Conservation (phyloP, 805 yeast genomes). For the Cyberlindnera japonica region DNA sequence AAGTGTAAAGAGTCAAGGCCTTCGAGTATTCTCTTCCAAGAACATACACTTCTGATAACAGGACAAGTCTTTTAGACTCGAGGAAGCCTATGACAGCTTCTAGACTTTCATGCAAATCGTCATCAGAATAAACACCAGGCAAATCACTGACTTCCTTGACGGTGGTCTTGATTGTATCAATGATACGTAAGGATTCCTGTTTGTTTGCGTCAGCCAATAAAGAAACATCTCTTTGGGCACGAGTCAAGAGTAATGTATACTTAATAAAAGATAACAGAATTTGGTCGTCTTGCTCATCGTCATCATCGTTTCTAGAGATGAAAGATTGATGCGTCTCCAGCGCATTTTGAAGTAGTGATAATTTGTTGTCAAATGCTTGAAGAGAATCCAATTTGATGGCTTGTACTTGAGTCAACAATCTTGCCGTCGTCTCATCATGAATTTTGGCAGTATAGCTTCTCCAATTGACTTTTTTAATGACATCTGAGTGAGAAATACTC, state of each 20-base stretch:
- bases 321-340: slow-evolving; percentile 55
- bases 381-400: slow-evolving; percentile 31
- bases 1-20: slow-evolving; percentile 42
- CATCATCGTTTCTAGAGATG: slow-evolving; percentile 47
- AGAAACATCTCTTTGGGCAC: slow-evolving; percentile 65
- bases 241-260: slow-evolving; percentile 60
- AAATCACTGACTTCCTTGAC: slow-evolving; percentile 63
- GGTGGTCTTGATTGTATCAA: slow-evolving; percentile 44
- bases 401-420: slow-evolving; percentile 43
- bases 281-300: slow-evolving; percentile 57
- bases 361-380: slow-evolving; percentile 51
- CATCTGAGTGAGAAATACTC: slow-evolving; percentile 26
- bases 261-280: slow-evolving; percentile 72
- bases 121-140: slow-evolving; percentile 92
- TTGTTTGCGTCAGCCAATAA: slow-evolving; percentile 25
- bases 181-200: slow-evolving; percentile 35
- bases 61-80: slow-evolving; percentile 38
- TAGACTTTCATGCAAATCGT: slow-evolving; percentile 55
- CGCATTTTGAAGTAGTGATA: slow-evolving; percentile 68
- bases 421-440: slow-evolving; percentile 69
- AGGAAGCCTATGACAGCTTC: slow-evolving; percentile 46
- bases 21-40: slow-evolving; percentile 39
- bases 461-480: slow-evolving; percentile 50
- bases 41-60: slow-evolving; percentile 45
- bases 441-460: slow-evolving; percentile 60